A percentile compares a stretch with the other conserved stretches of the same genome.
Evolutionary conservation across 768 basidiomycete species (phyloP).

Genomic region (Ramaria sp.): DNA sequence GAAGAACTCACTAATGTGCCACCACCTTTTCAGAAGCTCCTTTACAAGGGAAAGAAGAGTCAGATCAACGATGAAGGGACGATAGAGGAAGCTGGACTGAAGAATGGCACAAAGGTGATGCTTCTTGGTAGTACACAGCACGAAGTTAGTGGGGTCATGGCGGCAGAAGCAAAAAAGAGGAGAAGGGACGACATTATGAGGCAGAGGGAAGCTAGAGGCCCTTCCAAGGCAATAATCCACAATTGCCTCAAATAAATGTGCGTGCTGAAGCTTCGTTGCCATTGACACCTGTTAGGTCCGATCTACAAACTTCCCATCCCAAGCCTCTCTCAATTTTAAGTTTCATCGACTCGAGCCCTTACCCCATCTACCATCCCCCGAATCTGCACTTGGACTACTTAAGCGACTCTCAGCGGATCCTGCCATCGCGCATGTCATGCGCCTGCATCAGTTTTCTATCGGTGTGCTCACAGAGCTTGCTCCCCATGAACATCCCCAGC

Average conservation of each 20-base stretch:
- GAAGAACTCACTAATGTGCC: slow-evolving; percentile 61
- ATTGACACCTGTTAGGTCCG: slow-evolving; percentile 31
- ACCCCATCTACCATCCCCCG: slow-evolving; percentile 52
- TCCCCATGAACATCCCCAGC: slow-evolving; percentile 59
- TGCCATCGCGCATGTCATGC: slow-evolving; percentile 63
- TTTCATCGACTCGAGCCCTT: slow-evolving; percentile 61
- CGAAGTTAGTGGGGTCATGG: slow-evolving; percentile 45
- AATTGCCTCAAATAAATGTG: not conserved
- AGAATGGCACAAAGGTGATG: slow-evolving; percentile 55
- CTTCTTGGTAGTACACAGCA: slow-evolving; percentile 55
- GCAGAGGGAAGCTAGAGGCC: slow-evolving; percentile 46
- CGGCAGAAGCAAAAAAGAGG: slow-evolving; percentile 46
- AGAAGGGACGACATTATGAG: slow-evolving; percentile 46
- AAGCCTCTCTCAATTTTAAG: slow-evolving; percentile 34
- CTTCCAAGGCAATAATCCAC: slow-evolving; percentile 38
- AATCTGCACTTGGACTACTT: slow-evolving; percentile 42
- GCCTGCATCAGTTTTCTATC: slow-evolving; percentile 54
- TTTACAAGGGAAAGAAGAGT: slow-evolving; percentile 57
- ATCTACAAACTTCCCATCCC: slow-evolving; percentile 36
- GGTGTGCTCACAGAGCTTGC: slow-evolving; percentile 67
- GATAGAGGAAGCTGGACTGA: slow-evolving; percentile 42
- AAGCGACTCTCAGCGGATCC: slow-evolving; percentile 56
- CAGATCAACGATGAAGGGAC: slow-evolving; percentile 21
- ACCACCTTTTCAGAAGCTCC: slow-evolving; percentile 53
- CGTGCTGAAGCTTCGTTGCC: not conserved